Percentiles rank a stretch among this genome's conserved stretches.
Evolutionary conservation across 257 asterid genomes (phyloP).

Genomic region (Solanum megistacrolobum): DNA sequence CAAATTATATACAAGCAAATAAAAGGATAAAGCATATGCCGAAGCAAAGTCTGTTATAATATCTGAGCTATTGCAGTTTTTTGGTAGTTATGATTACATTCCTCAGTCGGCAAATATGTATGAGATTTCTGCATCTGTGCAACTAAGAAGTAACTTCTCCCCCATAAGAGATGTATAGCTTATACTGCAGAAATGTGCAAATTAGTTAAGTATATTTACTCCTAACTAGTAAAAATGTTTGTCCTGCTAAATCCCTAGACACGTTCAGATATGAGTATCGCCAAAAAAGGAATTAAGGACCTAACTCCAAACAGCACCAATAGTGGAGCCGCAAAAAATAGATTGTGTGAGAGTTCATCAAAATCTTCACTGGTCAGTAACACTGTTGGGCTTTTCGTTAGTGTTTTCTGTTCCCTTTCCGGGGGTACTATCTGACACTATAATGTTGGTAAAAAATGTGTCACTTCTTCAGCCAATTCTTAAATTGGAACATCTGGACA

Average conservation of each 20-base stretch:
- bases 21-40: background rate
- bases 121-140: background rate
- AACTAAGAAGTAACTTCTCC: background rate
- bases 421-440: background rate
- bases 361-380: background rate
- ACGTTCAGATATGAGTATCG: background rate
- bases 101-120: background rate
- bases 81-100: background rate
- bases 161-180: background rate
- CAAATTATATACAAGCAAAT: background rate
- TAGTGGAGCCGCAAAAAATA: background rate
- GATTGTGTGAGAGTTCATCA: background rate
- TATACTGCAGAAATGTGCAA: background rate
- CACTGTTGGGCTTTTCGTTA: background rate
- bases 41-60: background rate
- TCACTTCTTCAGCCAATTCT: background rate
- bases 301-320: background rate
- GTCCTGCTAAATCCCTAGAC: background rate
- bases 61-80: background rate
- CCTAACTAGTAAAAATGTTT: background rate
- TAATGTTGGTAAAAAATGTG: background rate
- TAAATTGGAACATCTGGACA: conserved; percentile 1
- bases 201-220: background rate
- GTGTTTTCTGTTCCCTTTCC: background rate
- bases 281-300: background rate